Conservation (phyloP, 768 basidiomycete genomes). For the Macrocybe gigantea region DNA sequence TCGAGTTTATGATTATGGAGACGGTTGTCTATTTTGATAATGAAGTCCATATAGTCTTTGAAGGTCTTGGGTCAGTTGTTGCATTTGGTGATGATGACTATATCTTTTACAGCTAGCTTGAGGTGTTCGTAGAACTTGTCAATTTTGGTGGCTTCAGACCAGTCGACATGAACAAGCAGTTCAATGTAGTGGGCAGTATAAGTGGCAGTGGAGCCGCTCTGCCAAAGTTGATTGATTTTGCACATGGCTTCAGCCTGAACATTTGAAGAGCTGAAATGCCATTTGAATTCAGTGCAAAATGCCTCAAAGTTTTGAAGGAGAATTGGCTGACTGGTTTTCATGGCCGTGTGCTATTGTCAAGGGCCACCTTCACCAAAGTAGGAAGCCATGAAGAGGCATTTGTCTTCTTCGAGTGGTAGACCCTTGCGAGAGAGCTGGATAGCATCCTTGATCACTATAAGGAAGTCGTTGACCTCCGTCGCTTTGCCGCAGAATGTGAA, state of each 20-base stretch:
- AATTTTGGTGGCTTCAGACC: conserved; percentile 26
- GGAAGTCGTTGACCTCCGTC: conserved; percentile 10
- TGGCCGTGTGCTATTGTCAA: conserved; percentile 21
- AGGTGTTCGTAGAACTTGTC: conserved; percentile 22
- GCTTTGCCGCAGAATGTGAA: conserved; percentile 9
- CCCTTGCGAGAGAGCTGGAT: conserved; percentile 16
- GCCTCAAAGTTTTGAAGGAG: conserved; percentile 20
- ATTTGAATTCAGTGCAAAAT: conserved; percentile 18
- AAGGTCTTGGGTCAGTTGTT: conserved; percentile 12
- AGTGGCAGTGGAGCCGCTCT: conserved; percentile 20
- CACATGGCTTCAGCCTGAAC: conserved; percentile 16
- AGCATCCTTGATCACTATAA: conserved; percentile 18
- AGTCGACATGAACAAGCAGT: conserved; percentile 17
- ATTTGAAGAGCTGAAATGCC: conserved; percentile 22
- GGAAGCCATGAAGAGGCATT: conserved; percentile 18
- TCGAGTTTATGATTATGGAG: conserved; percentile 15
- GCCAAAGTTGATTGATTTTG: conserved; percentile 22
- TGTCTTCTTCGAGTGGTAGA: conserved; percentile 18
- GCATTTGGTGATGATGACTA: conserved; percentile 11
- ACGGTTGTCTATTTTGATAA: conserved; percentile 19
- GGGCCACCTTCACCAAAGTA: conserved; percentile 24
- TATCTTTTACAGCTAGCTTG: conserved; percentile 20
- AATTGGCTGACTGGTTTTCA: conserved; percentile 9
- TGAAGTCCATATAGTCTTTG: conserved; percentile 12
- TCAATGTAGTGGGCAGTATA: conserved; percentile 23